Evolutionary conservation across 2,329 filamentous ascomycete species (phyloP).

Genomic region (Tolypocladium album): DNA sequence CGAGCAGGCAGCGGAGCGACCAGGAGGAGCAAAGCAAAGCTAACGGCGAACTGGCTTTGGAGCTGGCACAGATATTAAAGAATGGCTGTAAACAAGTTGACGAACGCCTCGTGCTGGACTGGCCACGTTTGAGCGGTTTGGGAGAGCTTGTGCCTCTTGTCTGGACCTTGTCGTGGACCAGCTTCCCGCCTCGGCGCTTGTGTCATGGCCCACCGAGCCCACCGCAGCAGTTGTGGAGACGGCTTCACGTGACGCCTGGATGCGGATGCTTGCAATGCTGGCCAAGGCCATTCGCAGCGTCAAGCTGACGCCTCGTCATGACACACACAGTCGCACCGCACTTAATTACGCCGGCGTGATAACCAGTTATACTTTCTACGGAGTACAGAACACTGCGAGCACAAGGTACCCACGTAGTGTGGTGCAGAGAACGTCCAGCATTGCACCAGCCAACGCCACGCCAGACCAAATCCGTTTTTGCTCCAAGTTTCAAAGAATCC

Average conservation of each 20-base stretch:
- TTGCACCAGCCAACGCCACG: background rate
- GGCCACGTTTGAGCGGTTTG: conserved; percentile 19
- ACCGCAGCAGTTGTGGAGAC: conserved; percentile 7
- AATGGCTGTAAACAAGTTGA: background rate
- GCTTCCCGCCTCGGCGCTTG: conserved; percentile 16
- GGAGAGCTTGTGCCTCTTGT: conserved; percentile 8
- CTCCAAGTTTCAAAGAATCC: background rate
- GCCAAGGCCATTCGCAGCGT: too few relatives aligned
- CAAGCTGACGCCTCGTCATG: background rate
- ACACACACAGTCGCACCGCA: background rate
- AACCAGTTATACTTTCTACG: background rate
- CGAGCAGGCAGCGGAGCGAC: background rate
- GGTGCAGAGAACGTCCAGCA: background rate
- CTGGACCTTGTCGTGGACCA: conserved; percentile 12
- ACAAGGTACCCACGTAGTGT: background rate
- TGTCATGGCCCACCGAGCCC: conserved; percentile 21
- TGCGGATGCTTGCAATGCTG: background rate
- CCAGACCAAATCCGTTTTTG: background rate
- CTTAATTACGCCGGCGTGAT: background rate
- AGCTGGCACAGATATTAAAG: background rate
- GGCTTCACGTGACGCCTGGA: conserved; percentile 15
- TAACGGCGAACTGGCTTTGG: background rate
- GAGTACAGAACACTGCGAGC: background rate
- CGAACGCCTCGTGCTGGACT: conserved; percentile 10
- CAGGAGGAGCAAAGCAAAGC: background rate